These are phyloP conservation scores for Apophysomyces trapeziformis DNA, from an alignment of 371 early-diverging fungal genomes.

Conservation along the genomic window DNA sequence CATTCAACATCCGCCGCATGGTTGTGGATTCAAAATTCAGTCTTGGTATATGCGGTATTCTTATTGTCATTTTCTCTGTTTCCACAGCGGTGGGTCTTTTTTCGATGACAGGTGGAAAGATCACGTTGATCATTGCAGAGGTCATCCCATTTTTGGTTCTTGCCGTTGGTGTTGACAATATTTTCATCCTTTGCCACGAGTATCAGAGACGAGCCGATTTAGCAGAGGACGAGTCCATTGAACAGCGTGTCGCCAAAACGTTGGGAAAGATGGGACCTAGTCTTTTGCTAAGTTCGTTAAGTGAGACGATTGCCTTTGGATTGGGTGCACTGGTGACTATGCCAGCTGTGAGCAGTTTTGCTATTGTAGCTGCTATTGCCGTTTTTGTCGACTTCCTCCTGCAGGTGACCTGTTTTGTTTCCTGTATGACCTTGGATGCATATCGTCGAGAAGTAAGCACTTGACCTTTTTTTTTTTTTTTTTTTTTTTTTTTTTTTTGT, in stretches of 20 bases:
- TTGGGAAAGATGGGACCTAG: constrained; percentile 75
- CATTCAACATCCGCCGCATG: constrained; percentile 54
- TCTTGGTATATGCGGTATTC: constrained; percentile 70
- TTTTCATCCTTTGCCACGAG: constrained; percentile 76
- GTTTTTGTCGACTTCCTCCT: constrained; percentile 75
- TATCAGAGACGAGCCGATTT: constrained; percentile 55
- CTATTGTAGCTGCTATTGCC: constrained; percentile 74
- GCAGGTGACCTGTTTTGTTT: constrained; percentile 75
- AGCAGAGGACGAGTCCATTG: constrained; percentile 37
- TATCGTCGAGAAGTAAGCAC: constrained; percentile 50
- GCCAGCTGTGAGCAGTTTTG: constrained; percentile 82
- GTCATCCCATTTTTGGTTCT: constrained; percentile 82
- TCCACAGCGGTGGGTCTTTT: constrained; percentile 72
- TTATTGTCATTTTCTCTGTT: constrained; percentile 75
- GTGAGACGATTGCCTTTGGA: constrained; percentile 77
- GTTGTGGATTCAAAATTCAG: constrained; percentile 73
- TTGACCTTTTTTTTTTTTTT: neutral
- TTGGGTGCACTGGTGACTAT: constrained; percentile 73
- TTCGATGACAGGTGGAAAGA: constrained; percentile 66
- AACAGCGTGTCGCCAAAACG: constrained; percentile 64
- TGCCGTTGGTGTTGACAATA: constrained; percentile 84
- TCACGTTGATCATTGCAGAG: constrained; percentile 79
- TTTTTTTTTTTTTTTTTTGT: too few species aligned
- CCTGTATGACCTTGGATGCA: constrained; percentile 72
- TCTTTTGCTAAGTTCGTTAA: constrained; percentile 66